Base-by-base conservation (phyloP, 495 filamentous ascomycete species). In the Tuber borchii region DNA sequence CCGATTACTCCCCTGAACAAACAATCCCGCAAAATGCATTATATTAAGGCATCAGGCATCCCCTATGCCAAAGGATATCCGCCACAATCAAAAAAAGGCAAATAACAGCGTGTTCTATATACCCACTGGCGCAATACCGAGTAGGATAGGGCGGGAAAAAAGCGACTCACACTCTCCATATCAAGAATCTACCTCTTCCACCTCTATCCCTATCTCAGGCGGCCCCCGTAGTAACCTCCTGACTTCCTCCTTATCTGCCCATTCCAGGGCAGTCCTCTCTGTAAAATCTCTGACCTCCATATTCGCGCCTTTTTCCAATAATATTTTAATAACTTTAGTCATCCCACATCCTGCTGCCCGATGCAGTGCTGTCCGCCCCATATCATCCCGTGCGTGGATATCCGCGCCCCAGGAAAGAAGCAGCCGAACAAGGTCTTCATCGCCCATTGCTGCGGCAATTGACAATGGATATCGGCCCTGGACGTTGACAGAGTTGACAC, bases 401-500 rank as follows among this genome's bases (percentile, higher is more conserved):
- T 65, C 26, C 56, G 56, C 56, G 14, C 56, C 56, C 56, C 56
- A 65, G 56, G 14, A 65, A 65, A 65, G 56, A 34, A 65, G 56
- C 14, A 65, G 56, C 3, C 56, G 56, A 14, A 65, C 56, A 3
- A 65, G 56, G 26, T 34, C 56, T 12, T 31, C 56, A 9, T 65
- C 56, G 26, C 56, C 56, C 26, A 65, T 65, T 34, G 56, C 14
- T 12, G 56, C 56, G 14, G 56, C 56, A 65, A 65, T 65, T 2
- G 56, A 65, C 5, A 65, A 65, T 17, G 56, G 56, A 65, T 65
- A 65, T 34, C 56, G 56, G 56, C 56, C 56, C 56, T 65, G 56
- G 26, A 65, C 14, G 26, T 65, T 65, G 26, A 1, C 56, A 65
- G 56, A 65, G 56, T 65, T 65, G 26, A 65, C 56, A 14, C 19